Evolutionary conservation across 208 protist genomes (phyloP).

Genomic region (Giardia muris): DNA sequence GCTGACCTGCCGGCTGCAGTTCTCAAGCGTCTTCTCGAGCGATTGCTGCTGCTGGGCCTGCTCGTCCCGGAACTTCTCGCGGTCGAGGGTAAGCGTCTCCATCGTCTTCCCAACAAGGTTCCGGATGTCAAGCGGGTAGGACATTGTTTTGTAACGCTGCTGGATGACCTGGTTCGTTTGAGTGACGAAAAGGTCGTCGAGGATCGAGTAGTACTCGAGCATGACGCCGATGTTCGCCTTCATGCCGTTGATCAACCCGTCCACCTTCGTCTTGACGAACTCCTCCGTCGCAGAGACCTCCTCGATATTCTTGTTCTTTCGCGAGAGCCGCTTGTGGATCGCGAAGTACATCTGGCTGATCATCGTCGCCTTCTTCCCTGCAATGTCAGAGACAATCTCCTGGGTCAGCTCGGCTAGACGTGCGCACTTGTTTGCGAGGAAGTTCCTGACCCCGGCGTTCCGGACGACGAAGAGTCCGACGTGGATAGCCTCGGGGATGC

Average conservation of each 20-base stretch:
- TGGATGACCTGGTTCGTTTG: background rate
- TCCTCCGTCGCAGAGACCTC: background rate
- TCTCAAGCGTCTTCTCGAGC: background rate
- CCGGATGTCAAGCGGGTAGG: background rate
- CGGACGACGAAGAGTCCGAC: conserved; percentile 5
- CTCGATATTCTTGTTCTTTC: conserved; percentile 9
- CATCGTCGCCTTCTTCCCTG: background rate
- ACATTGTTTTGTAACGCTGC: background rate
- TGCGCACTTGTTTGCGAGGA: background rate
- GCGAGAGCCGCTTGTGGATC: background rate
- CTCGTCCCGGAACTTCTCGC: conserved; percentile 18
- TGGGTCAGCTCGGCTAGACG: background rate
- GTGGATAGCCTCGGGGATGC: conserved; percentile 18
- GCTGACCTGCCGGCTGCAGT: background rate
- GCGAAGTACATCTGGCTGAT: background rate
- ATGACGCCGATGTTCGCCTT: conserved; percentile 12
- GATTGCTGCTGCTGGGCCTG: background rate
- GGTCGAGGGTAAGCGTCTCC: background rate
- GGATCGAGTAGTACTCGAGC: conserved; percentile 7
- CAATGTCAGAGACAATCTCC: conserved; percentile 16
- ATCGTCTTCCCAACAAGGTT: conserved; percentile 16
- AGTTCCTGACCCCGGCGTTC: background rate
- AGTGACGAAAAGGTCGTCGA: conserved; percentile 4
- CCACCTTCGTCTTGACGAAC: conserved; percentile 8
- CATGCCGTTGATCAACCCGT: background rate